Conservation (phyloP, 495 filamentous ascomycete species). For the Podospora tetraspora region DNA sequence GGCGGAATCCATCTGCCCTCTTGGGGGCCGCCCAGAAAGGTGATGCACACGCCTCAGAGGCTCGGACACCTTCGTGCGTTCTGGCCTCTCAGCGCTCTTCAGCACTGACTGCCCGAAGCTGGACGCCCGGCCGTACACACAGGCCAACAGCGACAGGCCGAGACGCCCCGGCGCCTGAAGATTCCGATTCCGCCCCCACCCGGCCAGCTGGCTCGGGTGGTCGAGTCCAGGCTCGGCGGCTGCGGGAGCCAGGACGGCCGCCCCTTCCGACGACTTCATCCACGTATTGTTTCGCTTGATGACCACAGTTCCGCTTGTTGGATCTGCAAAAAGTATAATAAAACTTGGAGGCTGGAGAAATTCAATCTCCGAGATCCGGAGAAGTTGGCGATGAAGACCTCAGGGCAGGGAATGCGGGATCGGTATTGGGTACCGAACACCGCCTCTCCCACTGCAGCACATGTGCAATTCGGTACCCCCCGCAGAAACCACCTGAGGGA, state of each 20-base stretch:
- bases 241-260: background rate
- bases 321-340: background rate
- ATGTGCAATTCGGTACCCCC: background rate
- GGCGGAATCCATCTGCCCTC: background rate
- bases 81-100: slow-evolving; percentile 11
- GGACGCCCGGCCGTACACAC: slow-evolving; percentile 14
- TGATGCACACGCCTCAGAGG: background rate
- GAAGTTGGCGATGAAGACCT: background rate
- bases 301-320: background rate
- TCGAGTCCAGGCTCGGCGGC: background rate
- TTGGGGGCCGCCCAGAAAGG: background rate
- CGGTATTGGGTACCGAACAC: background rate
- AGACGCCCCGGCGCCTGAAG: slow-evolving; percentile 19
- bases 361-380: background rate
- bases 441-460: background rate
- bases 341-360: background rate
- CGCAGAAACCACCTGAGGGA: background rate
- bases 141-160: slow-evolving; percentile 16
- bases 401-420: background rate
- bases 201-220: background rate
- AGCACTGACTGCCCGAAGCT: slow-evolving; percentile 1
- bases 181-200: slow-evolving; percentile 20
- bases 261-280: background rate
- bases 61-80: background rate
- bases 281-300: background rate